Conservation (phyloP, 2,329 filamentous ascomycete species). For the Ustilaginoidea virens region DNA sequence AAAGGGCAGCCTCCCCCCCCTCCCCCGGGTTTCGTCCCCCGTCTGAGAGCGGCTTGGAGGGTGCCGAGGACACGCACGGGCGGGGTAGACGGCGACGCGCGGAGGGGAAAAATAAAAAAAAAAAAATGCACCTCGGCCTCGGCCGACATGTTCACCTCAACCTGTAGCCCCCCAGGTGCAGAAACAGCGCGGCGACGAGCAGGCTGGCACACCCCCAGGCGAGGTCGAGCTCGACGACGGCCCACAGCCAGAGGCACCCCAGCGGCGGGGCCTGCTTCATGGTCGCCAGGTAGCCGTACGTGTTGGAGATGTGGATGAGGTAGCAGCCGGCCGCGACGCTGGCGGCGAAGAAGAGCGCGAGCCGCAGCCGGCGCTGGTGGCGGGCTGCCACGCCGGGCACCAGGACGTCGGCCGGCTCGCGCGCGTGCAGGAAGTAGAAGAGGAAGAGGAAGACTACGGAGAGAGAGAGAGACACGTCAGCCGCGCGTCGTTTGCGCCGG, state of each 20-base stretch:
- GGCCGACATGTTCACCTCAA: no score
- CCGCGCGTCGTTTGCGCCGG: no score
- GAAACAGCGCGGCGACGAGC: constrained; percentile 25
- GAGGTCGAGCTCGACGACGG: constrained; percentile 72
- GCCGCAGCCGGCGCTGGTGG: constrained; percentile 33
- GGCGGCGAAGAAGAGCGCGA: constrained; percentile 46
- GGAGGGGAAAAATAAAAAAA: no score
- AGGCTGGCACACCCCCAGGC: constrained; percentile 45
- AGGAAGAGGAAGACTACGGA: constrained; percentile 37
- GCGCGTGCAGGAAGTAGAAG: constrained; percentile 41
- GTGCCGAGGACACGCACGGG: no score
- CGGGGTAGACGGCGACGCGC: not conserved
- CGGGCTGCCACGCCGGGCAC: constrained; percentile 32
- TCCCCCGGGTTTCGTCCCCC: no score
- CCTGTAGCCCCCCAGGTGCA: constrained; percentile 34
- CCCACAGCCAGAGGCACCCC: constrained; percentile 87
- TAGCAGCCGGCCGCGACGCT: constrained; percentile 56
- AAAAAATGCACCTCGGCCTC: no score
- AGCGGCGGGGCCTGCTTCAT: constrained; percentile 88
- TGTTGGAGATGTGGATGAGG: constrained; percentile 69
- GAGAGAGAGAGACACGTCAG: no score
- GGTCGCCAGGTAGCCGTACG: constrained; percentile 64
- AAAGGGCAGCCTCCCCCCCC: no score
- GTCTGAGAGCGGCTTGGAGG: no score
- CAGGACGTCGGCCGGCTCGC: constrained; percentile 30